Percentiles rank a stretch among this genome's conserved stretches.
phyloP scores from a whole-genome alignment of 2,329 filamentous ascomycete genomes.

The Polytolypa hystricis region DNA sequence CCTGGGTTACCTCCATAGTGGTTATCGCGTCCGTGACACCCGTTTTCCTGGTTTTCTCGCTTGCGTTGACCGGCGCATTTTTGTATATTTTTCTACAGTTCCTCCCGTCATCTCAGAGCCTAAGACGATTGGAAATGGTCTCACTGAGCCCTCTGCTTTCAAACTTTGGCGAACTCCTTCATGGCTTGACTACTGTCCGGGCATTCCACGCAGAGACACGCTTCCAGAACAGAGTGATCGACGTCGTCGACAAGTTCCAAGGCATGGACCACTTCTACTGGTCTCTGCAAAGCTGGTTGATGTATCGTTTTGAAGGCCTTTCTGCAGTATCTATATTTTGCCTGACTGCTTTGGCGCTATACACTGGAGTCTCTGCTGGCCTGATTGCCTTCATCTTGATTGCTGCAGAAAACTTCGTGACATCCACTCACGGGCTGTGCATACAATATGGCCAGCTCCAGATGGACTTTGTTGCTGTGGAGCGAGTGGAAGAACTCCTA shows the following conservation, averaged over 20 bases:
- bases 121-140: conserved; percentile 78
- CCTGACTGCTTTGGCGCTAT: conserved; percentile 63
- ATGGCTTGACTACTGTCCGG: conserved; percentile 75
- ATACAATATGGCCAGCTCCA: conserved; percentile 73
- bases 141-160: conserved; percentile 81
- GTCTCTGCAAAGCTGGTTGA: conserved; percentile 75
- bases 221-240: conserved; percentile 70
- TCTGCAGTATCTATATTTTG: conserved; percentile 64
- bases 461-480: conserved; percentile 85
- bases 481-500: conserved; percentile 72
- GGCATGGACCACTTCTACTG: conserved; percentile 96
- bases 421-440: conserved; percentile 62
- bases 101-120: conserved; percentile 69
- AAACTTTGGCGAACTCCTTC: conserved; percentile 79
- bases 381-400: conserved; percentile 75
- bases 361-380: conserved; percentile 62
- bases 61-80: conserved; percentile 57
- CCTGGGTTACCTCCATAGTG: conserved; percentile 59
- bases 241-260: conserved; percentile 77
- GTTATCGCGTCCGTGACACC: conserved; percentile 75
- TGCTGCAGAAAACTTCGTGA: conserved; percentile 53
- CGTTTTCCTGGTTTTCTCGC: conserved; percentile 60
- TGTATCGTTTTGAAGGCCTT: conserved; percentile 63
- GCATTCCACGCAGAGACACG: conserved; percentile 68
- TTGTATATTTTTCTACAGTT: conserved; percentile 65